phyloP scores from a whole-genome alignment of 805 yeast species.

The Candida germanica region DNA sequence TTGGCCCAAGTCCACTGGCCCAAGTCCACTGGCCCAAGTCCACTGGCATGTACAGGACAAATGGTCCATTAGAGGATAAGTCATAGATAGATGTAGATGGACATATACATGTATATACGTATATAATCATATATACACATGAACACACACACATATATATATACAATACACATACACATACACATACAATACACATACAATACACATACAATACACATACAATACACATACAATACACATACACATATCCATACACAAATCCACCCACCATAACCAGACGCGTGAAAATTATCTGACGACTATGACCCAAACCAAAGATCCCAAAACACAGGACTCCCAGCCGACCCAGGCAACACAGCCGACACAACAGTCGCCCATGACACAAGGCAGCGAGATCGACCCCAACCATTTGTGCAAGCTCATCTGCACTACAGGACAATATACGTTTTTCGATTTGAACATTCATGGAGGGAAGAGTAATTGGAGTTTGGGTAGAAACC shows the following conservation, averaged over 20 bases:
- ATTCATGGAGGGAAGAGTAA: conserved; percentile 28
- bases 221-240: too few relatives aligned
- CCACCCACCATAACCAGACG: background rate
- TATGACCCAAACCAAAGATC: background rate
- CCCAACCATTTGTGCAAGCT: conserved; percentile 47
- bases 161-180: too few relatives aligned
- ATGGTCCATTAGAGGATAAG: too few relatives aligned
- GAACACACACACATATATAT: too few relatives aligned
- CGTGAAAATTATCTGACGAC: background rate
- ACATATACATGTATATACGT: too few relatives aligned
- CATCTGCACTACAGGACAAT: conserved; percentile 59
- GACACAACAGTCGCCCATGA: conserved; percentile 36
- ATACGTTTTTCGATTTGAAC: conserved; percentile 44
- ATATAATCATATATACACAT: too few relatives aligned
- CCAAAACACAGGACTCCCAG: conserved; percentile 2
- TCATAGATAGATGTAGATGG: too few relatives aligned
- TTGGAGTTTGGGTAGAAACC: conserved; percentile 78
- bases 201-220: too few relatives aligned
- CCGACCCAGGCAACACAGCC: conserved; percentile 33
- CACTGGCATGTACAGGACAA: too few relatives aligned
- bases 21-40: background rate
- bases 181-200: too few relatives aligned
- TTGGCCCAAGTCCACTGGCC: conserved; percentile 1
- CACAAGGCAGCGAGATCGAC: conserved; percentile 27
- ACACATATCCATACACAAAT: too few relatives aligned